Base-by-base conservation (phyloP, 495 filamentous ascomycete genomes). In the Melanomma pulvis-pyrius region DNA sequence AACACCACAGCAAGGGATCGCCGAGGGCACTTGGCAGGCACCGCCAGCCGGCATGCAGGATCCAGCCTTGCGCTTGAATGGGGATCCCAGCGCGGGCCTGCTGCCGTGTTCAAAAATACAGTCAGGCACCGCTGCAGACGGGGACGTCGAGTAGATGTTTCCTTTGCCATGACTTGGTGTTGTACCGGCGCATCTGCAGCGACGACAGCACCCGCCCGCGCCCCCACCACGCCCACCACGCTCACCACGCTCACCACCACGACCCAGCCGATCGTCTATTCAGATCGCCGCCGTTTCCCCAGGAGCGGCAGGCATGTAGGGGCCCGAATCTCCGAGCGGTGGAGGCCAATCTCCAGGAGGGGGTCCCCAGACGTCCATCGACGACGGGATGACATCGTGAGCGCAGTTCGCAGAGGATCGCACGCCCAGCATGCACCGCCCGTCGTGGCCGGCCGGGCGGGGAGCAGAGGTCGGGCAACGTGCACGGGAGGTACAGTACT, bases 1-100 rank as follows among this genome's bases (percentile, higher is more conserved):
- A 66, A 66, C 63, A 54, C 12, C 41, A 39, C 28, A 17, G 61
- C 29, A 58, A 65, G 62, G 62, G 62, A 59, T 65, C 62, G 63
- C 63, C 48, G 47, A 26, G 29, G 62, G 22, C 22, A 6, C 57
- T 50, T 53, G 52, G 54, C 63, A 54, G 36, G 30, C 39, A 44
- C 39, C 8, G 39, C 4, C 30, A 34, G 34, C 19, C 12, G 7
- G 12, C 22, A 46, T 22, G 50, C 49, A 55, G 13, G 46, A 48
- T 54, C 46, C 30, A 60, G 63, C 55, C 63, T 66, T 66, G 63
- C 56, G 5, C 24, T 56, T 9, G 26, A 34, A 22, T 5, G 21
- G 21, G n/a, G 6, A 21, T 21, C 17, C 21, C 54, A 32, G 29
- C 54, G 5, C 34, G 4, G 41, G 36, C 19, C 36, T n/a, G 39